Evolutionary conservation across 192 early-diverging fungal species (phyloP), one percentile per base, ranked within the genome.

Genomic region (Gigaspora rosea): DNA sequence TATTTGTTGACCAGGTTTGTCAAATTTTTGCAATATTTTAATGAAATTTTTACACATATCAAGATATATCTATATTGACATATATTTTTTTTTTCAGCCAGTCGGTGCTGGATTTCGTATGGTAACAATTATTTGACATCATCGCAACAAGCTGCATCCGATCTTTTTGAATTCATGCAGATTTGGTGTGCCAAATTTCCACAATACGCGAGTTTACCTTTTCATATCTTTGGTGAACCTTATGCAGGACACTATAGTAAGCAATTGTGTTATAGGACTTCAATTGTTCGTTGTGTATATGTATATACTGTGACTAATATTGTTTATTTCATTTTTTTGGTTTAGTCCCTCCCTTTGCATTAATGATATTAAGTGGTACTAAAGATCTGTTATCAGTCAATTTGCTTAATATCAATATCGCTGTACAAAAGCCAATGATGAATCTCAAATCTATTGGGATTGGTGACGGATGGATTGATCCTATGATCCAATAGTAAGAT

Each of bases 81-180:
- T 41, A 41, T 7, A 1, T 41, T 41, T 41, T 41, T 41, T 77
- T 58, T 80, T 82, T 63, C 86, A 91, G 82, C 91, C 91, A 0
- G 79, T 90, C 22, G 89, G 89, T 71, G 86, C 91, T n/a, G 93
- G 93, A 7, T 94, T 94, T 88, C 86, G 52, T 90, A 92, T 81
- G 83, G 85, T 10, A n/a, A 78, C 5, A 85, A 83, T 66, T 80
- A 84, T 0, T 83, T 82, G 33, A 81, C 71, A 50, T 87, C 87
- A 12, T 87, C 88, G 1, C 80, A 83, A 27, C 20, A 49, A 20
- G 80, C 68, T 3, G 80, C 86, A 0, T 71, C 80, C 4, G 84
- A 88, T 63, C 78, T 83, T 1, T 82, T 82, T 16, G 83, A 80
- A 79, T 85, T 86, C 47, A 57, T 87, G 13, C 88, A 84, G 79